Evolutionary conservation across 129 eudicot species (phyloP).

Genomic region (Artemisia annua): DNA sequence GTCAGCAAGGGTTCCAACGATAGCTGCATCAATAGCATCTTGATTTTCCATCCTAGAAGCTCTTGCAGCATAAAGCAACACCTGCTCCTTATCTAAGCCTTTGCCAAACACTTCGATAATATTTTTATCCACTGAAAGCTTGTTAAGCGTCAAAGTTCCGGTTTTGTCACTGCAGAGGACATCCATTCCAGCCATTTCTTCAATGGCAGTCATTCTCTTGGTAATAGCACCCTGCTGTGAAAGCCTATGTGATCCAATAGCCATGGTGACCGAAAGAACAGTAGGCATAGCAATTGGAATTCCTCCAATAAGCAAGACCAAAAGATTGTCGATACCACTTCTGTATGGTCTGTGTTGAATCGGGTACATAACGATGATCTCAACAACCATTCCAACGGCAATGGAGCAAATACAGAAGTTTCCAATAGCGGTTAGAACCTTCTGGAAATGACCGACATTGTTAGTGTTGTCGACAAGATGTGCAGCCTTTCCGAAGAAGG

Average conservation of each 20-base stretch:
- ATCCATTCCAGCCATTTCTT: slow-evolving; percentile 77
- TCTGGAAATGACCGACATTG: slow-evolving; percentile 82
- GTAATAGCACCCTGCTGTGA: slow-evolving; percentile 79
- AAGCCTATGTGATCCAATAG: slow-evolving; percentile 76
- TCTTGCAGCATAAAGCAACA: slow-evolving; percentile 63
- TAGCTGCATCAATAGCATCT: slow-evolving; percentile 77
- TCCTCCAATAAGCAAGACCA: slow-evolving; percentile 76
- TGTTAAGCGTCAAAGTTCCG: slow-evolving; percentile 68
- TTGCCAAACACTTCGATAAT: slow-evolving; percentile 64
- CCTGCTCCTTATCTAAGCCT: slow-evolving; percentile 64
- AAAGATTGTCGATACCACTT: slow-evolving; percentile 60
- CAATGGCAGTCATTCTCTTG: slow-evolving; percentile 83
- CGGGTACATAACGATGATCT: slow-evolving; percentile 75
- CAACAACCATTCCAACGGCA: slow-evolving; percentile 61
- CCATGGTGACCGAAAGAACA: slow-evolving; percentile 76
- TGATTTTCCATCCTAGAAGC: slow-evolving; percentile 77
- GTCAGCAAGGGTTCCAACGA: slow-evolving; percentile 75
- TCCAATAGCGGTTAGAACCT: slow-evolving; percentile 71
- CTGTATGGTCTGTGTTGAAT: slow-evolving; percentile 62
- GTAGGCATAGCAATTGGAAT: slow-evolving; percentile 88
- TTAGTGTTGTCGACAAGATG: slow-evolving; percentile 82
- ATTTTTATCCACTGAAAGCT: slow-evolving; percentile 57
- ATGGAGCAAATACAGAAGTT: slow-evolving; percentile 82
- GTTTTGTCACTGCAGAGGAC: slow-evolving; percentile 77
- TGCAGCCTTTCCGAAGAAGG: slow-evolving; percentile 83